These are phyloP conservation scores for Cicer chorassanicum DNA, from an alignment of 306 rosid species.

Conservation along the genomic window DNA sequence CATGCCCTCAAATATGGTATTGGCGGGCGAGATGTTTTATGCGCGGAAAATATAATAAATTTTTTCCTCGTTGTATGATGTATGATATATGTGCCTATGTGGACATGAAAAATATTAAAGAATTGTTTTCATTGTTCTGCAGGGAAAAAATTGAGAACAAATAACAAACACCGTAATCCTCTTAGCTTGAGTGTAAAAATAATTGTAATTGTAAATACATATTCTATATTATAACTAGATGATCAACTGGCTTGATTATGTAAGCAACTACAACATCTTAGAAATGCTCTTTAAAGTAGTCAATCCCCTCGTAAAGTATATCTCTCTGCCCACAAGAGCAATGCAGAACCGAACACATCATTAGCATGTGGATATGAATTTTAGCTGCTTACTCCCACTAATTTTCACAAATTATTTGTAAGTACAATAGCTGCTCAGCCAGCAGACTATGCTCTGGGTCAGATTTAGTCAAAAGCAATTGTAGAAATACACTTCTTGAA, in stretches of 20 bases:
- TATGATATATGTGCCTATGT: too few species aligned
- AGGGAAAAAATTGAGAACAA: too few species aligned
- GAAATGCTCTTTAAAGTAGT: not conserved
- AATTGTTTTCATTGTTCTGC: too few species aligned
- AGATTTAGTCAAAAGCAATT: slow-evolving; percentile 32
- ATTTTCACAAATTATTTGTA: slow-evolving; percentile 12
- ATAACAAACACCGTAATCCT: slow-evolving; percentile 22
- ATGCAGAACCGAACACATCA: slow-evolving; percentile 23
- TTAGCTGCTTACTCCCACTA: slow-evolving; percentile 29
- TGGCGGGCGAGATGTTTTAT: too few species aligned
- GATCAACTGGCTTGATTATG: slow-evolving; percentile 33
- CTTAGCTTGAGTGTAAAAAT: not conserved
- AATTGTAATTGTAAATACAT: slow-evolving; percentile 23
- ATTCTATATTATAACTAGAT: slow-evolving; percentile 33
- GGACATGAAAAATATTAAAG: too few species aligned
- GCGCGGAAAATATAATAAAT: too few species aligned
- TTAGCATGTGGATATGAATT: slow-evolving; percentile 17
- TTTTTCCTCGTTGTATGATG: too few species aligned
- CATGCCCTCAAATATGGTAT: too few species aligned
- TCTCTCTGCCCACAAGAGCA: slow-evolving; percentile 12
- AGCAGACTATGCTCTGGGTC: slow-evolving; percentile 26
- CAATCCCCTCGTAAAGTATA: slow-evolving; percentile 36
- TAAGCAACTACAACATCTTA: slow-evolving; percentile 24
- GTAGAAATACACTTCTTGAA: slow-evolving; percentile 17
- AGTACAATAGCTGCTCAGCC: slow-evolving; percentile 44